Evolutionary conservation across 2,329 filamentous ascomycete species (phyloP).

Genomic region (Acrocalymma vagum): DNA sequence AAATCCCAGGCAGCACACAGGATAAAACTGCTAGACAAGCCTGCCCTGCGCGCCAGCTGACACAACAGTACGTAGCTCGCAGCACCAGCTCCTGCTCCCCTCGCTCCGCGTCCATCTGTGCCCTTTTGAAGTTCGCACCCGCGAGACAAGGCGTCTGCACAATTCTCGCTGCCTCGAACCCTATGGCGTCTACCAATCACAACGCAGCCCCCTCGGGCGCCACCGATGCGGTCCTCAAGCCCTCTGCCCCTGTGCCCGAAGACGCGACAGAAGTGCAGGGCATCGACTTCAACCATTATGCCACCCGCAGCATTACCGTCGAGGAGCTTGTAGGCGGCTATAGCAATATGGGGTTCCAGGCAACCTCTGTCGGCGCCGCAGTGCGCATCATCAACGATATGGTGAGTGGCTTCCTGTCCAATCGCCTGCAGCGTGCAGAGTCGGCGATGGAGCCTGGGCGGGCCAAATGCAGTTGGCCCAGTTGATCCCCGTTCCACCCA

Average conservation of each 20-base stretch:
- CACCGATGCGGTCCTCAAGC: slow-evolving; percentile 83
- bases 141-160: too few relatives aligned
- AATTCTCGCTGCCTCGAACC: too few relatives aligned
- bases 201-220: slow-evolving; percentile 52
- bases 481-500: too few relatives aligned
- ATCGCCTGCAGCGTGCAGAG: slow-evolving; percentile 25
- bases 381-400: slow-evolving; percentile 94
- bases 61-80: too few relatives aligned
- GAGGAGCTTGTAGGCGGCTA: slow-evolving; percentile 85
- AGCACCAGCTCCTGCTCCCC: too few relatives aligned
- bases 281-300: slow-evolving; percentile 88
- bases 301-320: slow-evolving; percentile 78
- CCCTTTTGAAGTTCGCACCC: too few relatives aligned
- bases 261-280: slow-evolving; percentile 85
- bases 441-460: slow-evolving; percentile 24
- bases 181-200: slow-evolving; percentile 31
- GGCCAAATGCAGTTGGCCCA: slow-evolving; percentile 1
- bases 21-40: too few relatives aligned
- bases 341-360: slow-evolving; percentile 86
- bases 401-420: slow-evolving; percentile 63
- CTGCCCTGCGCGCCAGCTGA: too few relatives aligned
- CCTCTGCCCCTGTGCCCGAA: slow-evolving; percentile 82
- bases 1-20: too few relatives aligned
- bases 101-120: too few relatives aligned
- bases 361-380: slow-evolving; percentile 82